These are phyloP conservation scores for Fusarium sp. DNA, from an alignment of 2,329 filamentous ascomycete genomes.

Conservation along the genomic window DNA sequence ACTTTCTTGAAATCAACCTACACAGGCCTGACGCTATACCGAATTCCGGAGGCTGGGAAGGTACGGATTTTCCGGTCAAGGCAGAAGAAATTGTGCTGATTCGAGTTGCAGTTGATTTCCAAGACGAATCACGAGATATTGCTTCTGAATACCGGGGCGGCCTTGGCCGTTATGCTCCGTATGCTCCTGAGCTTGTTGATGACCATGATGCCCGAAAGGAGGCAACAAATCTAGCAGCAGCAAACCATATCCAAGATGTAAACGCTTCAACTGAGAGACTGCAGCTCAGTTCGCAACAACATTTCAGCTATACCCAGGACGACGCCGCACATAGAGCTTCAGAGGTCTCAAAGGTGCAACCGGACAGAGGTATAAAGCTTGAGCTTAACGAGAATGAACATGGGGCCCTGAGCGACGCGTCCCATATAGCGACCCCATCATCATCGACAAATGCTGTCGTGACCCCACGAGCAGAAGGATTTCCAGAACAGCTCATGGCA, in stretches of 20 bases:
- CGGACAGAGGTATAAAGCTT: background rate
- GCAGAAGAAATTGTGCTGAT: slow-evolving; percentile 15
- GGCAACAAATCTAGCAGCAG: background rate
- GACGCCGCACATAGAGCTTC: background rate
- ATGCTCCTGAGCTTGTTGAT: slow-evolving; percentile 3
- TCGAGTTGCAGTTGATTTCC: slow-evolving; percentile 71
- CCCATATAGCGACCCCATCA: slow-evolving; percentile 40
- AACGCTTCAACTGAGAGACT: background rate
- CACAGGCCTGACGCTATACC: slow-evolving; percentile 69
- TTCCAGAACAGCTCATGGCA: slow-evolving; percentile 25
- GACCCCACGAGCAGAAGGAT: slow-evolving; percentile 20
- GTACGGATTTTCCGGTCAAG: slow-evolving; percentile 29
- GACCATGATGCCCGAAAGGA: background rate
- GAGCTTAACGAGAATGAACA: slow-evolving; percentile 6
- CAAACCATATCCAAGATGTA: background rate
- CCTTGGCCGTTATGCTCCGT: slow-evolving; percentile 73
- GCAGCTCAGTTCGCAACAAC: background rate
- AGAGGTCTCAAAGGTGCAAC: background rate
- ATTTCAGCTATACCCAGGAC: background rate
- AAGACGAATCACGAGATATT: slow-evolving; percentile 89
- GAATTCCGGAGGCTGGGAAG: slow-evolving; percentile 35
- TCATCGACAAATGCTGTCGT: slow-evolving; percentile 34
- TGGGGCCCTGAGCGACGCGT: slow-evolving; percentile 32
- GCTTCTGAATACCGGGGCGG: slow-evolving; percentile 91
- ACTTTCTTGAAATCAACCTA: slow-evolving; percentile 88